Base-by-base conservation (phyloP, 129 eudicot genomes). In the Dittrichia graveolens region DNA sequence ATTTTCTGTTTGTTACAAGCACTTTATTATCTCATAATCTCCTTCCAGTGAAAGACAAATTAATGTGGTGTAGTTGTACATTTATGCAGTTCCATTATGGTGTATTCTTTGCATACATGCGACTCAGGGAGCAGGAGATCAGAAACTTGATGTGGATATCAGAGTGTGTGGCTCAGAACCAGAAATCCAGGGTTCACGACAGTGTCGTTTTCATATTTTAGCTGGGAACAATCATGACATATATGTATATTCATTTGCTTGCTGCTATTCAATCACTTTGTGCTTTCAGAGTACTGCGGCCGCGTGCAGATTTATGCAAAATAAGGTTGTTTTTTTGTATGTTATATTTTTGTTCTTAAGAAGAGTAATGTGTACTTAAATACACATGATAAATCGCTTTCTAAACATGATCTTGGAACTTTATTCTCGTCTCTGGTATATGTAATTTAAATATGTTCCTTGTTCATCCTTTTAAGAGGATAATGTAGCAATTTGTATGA, bases 121-220 rank as follows among this genome's bases (percentile, higher is more conserved):
- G 98, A 78, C 48, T 93, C 80, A 79, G 86, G 81, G 98, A 93
- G 83, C 96, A 90, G 83, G 98, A 93, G 86, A 93, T 93, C 77
- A 80, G 98, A 71, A 93, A 93, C 87, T 74, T 93, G 81, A 93
- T 93, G 98, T 93, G 98, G 98, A 93, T 93, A 73, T 93, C 98
- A 0, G 98, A 93, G 81, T 93, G 98, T 44, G 96, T 93, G 59
- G 95, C 98, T 11, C 98, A 93, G 72, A 93, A 93, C 90, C 98
- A 93, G 83, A 93, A 93, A 78, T 85, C 98, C 73, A 65, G 98
- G 72, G 98, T 93, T 35, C 96, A 93, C 16, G 96, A 93, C 75
- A 93, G 98, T 37, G 98, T 93, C 19, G 98, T 93, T 57, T 85
- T 90, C 78, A 93, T 87, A 58, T 87, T 87, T 78, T 91, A 79